These are phyloP conservation scores for Neurospora sp. DNA, from an alignment of 2,329 filamentous ascomycete species.

Conservation along the genomic window DNA sequence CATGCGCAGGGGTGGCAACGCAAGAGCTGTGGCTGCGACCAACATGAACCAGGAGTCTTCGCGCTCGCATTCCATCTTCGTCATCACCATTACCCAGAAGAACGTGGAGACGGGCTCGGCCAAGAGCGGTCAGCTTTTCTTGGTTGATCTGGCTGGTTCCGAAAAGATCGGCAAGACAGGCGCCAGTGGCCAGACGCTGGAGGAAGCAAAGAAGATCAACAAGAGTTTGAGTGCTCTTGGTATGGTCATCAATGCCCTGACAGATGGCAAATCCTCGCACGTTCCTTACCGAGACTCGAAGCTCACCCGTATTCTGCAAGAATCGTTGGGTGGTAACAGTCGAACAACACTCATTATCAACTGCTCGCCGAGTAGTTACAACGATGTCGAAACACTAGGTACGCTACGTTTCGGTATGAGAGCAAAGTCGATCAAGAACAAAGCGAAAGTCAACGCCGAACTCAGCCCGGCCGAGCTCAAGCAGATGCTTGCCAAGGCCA, in stretches of 20 bases:
- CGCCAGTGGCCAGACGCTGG: conserved; percentile 90
- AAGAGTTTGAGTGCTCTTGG: conserved; percentile 96
- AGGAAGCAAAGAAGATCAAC: conserved; percentile 99
- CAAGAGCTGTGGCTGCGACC: conserved; percentile 86
- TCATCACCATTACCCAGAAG: conserved; percentile 94
- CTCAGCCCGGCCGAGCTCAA: conserved; percentile 94
- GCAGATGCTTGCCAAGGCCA: conserved; percentile 81
- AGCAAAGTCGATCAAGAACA: conserved; percentile 99
- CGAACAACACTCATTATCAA: conserved; percentile 98
- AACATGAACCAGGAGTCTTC: conserved; percentile 99
- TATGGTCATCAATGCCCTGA: conserved; percentile 97
- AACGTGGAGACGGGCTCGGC: conserved; percentile 93
- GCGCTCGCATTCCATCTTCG: conserved; percentile 95
- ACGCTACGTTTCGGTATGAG: conserved; percentile 91
- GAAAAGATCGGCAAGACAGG: conserved; percentile 99
- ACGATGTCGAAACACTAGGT: conserved; percentile 87
- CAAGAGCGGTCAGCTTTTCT: conserved; percentile 91
- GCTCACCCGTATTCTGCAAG: conserved; percentile 92
- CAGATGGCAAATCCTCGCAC: conserved; percentile 93
- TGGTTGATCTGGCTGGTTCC: conserved; percentile 95
- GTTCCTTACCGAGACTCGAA: conserved; percentile 97
- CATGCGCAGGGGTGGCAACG: conserved; percentile 83
- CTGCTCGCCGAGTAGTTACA: conserved; percentile 97
- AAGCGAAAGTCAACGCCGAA: conserved; percentile 98
- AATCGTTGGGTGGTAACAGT: conserved; percentile 94